Base-by-base conservation (phyloP, 805 yeast species). In the Metschnikowia peoriensis region DNA sequence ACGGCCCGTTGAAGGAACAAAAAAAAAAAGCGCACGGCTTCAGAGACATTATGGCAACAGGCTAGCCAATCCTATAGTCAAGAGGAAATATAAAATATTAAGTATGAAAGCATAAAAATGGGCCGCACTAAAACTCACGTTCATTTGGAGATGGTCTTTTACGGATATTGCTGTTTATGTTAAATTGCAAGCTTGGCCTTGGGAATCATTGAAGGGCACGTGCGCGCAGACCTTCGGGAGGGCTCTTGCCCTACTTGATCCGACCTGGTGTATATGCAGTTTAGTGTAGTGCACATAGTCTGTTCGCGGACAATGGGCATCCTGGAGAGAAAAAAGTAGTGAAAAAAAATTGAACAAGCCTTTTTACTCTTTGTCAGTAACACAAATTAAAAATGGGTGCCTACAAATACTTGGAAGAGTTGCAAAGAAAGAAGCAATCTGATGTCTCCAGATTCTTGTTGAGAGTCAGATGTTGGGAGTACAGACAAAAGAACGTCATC, bases 401-500 rank as follows among this genome's bases (percentile, higher is more conserved):
- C 85, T 94, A 94, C 96, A 94, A 94, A 80, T 94, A 94, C 81
- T 86, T 94, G 78, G 97, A 93, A 83, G 99, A 94, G 83, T 85
- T 94, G 79, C 94, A 91, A 80, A 92, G 97, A 86, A 94, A 94
- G 96, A 94, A 94, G 88, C 99, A 94, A 86, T 91, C 97, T 75
- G 99, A 94, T 82, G 97, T 94, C 72, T 83, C 89, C 83, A 89
- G 99, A 83, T 94, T 94, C 90, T 84, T 94, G 75, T 89, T 88
- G 82, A 88, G 99, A 81, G 97, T 94, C 86, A 90, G 99, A 89
- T 94, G 97, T 84, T 94, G 99, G 99, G 99, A 94, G 83, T 94
- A 91, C 96, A 92, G 99, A 85, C 99, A 94, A 84, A 86, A 87
- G 85, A 86, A 83, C 73, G 98, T 92, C 67, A 88, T 94, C 80